Percentiles rank a stretch among this genome's conserved stretches.
Evolutionary conservation across 1,284 basidiomycete species (phyloP).

Genomic region (Marasmius tenuissimus): DNA sequence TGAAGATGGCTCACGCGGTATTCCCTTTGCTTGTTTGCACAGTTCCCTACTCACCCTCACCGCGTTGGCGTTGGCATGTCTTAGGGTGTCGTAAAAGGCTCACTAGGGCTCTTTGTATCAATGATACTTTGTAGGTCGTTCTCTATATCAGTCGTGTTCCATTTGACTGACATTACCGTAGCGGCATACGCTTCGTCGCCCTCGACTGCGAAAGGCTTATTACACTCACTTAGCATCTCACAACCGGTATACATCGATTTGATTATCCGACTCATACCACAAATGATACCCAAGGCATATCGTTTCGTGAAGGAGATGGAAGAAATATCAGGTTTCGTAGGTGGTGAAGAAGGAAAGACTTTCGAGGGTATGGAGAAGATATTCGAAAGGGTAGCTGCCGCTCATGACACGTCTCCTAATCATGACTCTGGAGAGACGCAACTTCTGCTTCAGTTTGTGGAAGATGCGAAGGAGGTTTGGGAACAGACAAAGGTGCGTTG

Average conservation of each 20-base stretch:
- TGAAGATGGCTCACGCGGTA: conserved; percentile 55
- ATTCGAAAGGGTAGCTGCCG: conserved; percentile 16
- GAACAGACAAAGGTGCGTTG: neutral
- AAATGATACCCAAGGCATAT: conserved; percentile 25
- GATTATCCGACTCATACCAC: conserved; percentile 18
- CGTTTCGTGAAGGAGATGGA: conserved; percentile 28
- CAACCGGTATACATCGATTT: conserved; percentile 23
- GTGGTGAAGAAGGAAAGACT: conserved; percentile 6
- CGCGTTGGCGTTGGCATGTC: neutral
- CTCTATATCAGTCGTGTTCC: neutral
- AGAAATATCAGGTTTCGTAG: conserved; percentile 23
- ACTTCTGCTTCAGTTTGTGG: conserved; percentile 12
- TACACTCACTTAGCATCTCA: conserved; percentile 22
- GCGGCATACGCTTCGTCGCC: conserved; percentile 25
- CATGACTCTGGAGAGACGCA: conserved; percentile 2
- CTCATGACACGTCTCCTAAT: conserved; percentile 3
- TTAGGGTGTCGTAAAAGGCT: conserved; percentile 47
- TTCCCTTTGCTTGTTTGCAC: conserved; percentile 12
- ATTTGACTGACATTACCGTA: neutral
- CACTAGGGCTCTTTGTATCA: conserved; percentile 40
- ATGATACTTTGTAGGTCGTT: conserved; percentile 44
- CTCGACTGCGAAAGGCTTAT: conserved; percentile 23
- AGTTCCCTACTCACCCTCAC: neutral
- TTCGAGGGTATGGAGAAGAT: conserved; percentile 16
- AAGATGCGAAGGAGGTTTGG: conserved; percentile 9